Evolutionary conservation across 495 filamentous ascomycete species (phyloP).

Genomic region (Podospora australis): DNA sequence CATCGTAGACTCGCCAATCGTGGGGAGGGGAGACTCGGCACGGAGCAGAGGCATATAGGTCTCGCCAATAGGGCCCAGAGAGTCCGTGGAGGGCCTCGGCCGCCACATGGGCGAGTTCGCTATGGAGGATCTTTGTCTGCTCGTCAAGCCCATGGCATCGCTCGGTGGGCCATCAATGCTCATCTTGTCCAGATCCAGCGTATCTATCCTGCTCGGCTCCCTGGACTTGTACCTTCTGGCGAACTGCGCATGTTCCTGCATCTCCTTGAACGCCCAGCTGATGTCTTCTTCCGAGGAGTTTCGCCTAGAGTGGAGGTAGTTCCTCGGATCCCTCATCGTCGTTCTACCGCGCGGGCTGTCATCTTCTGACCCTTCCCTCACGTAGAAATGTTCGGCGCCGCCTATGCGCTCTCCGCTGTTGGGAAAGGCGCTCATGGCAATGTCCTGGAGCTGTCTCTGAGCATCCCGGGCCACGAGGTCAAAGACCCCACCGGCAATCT

Average conservation of each 20-base stretch:
- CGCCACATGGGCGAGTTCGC: constrained; percentile 23
- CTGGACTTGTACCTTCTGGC: constrained; percentile 12
- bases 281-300: constrained; percentile 41
- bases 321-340: constrained; percentile 31
- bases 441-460: constrained; percentile 56
- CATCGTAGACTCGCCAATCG: constrained; percentile 28
- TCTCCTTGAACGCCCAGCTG: constrained; percentile 46
- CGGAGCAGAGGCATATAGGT: constrained; percentile 32
- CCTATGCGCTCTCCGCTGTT: constrained; percentile 40
- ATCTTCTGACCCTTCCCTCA: constrained; percentile 45
- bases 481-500: constrained; percentile 67
- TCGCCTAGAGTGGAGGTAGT: constrained; percentile 29
- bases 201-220: constrained; percentile 22
- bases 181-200: constrained; percentile 36
- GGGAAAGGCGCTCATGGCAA: constrained; percentile 44
- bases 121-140: constrained; percentile 27
- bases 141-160: constrained; percentile 37
- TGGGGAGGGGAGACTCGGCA: constrained; percentile 31
- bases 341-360: constrained; percentile 27
- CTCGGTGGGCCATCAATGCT: constrained; percentile 36
- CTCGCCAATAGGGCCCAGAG: constrained; percentile 30
- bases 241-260: constrained; percentile 42
- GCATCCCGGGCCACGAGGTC: constrained; percentile 69
- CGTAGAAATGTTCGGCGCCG: constrained; percentile 50
- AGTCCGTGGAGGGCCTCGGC: constrained; percentile 14